These are phyloP conservation scores for Bruguiera gymnorhiza DNA, from an alignment of 345 rosid genomes.

Conservation along the genomic window DNA sequence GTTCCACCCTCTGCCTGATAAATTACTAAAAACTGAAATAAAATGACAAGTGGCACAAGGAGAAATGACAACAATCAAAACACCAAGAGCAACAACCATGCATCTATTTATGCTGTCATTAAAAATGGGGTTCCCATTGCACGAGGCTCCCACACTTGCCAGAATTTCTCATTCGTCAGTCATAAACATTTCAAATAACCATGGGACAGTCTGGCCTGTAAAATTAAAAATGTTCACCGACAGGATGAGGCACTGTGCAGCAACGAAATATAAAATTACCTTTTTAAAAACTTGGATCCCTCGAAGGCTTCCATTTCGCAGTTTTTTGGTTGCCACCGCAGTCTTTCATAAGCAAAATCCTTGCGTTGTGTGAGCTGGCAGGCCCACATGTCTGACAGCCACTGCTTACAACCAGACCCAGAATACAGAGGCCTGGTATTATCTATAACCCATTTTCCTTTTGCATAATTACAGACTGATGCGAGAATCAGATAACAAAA, in stretches of 20 bases:
- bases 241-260: neutral
- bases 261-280: conserved; percentile 38
- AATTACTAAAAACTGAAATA: too few species aligned
- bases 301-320: conserved; percentile 82
- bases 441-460: conserved; percentile 94
- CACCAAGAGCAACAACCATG: too few species aligned
- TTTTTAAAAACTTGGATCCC: conserved; percentile 60
- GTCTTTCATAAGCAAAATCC: conserved; percentile 72
- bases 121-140: too few species aligned
- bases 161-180: neutral
- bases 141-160: too few species aligned
- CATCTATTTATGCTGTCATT: too few species aligned
- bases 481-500: conserved; percentile 3
- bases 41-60: too few species aligned
- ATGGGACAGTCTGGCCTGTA: neutral
- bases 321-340: conserved; percentile 81
- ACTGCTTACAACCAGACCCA: conserved; percentile 74
- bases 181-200: conserved; percentile 5
- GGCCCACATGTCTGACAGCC: conserved; percentile 96
- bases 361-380: conserved; percentile 82
- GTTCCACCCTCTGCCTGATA: too few species aligned
- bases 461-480: conserved; percentile 73
- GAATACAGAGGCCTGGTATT: conserved; percentile 66
- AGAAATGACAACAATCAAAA: too few species aligned
- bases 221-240: neutral